Evolutionary conservation across 2,329 filamentous ascomycete genomes (phyloP).

Genomic region (Scedosporium minutisporum): DNA sequence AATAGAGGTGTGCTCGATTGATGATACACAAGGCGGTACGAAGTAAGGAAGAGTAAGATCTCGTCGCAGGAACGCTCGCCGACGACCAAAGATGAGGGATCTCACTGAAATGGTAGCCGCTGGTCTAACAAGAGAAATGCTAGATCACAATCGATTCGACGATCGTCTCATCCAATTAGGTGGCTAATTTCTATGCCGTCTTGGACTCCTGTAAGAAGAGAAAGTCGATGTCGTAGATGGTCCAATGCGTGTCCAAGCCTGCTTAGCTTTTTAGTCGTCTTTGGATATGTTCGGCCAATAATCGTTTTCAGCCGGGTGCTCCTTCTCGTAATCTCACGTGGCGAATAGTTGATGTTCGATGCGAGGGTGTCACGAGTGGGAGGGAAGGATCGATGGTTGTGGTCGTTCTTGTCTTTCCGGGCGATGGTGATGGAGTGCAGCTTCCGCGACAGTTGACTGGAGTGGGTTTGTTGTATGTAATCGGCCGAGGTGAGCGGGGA

Average conservation of each 20-base stretch:
- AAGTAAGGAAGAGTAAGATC: background rate
- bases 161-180: background rate
- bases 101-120: background rate
- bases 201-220: background rate
- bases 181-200: background rate
- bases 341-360: background rate
- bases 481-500: background rate
- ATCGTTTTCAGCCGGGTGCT: background rate
- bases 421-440: background rate
- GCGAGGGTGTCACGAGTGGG: background rate
- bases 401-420: too few relatives aligned
- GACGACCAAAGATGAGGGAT: background rate
- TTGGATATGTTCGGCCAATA: background rate
- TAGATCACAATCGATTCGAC: background rate
- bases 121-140: background rate
- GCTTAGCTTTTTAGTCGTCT: background rate
- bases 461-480: background rate
- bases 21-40: background rate
- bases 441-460: background rate
- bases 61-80: background rate
- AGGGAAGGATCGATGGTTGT: background rate
- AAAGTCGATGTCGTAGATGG: background rate
- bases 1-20: background rate
- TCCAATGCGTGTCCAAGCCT: background rate
- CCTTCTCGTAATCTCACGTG: background rate